Conservation (phyloP, 306 rosid genomes). For the Oemleria cerasiformis region DNA sequence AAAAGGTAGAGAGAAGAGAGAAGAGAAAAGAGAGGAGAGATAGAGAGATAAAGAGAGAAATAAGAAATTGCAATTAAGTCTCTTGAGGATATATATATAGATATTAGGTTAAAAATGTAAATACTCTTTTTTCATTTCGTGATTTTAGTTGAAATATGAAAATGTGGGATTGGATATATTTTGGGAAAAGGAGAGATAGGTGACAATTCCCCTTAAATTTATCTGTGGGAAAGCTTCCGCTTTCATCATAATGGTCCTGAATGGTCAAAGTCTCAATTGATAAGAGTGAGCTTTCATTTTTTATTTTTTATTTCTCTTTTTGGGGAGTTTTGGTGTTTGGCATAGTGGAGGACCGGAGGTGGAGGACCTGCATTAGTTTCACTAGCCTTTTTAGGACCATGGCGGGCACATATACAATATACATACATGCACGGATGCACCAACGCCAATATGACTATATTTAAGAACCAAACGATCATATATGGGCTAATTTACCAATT, state of each 20-base stretch:
- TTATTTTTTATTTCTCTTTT: background rate
- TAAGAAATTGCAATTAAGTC: no score
- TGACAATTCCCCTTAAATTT: no score
- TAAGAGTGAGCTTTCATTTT: background rate
- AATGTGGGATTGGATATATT: no score
- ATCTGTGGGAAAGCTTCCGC: background rate
- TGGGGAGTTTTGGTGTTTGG: background rate
- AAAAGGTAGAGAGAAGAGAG: no score
- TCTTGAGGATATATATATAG: no score
- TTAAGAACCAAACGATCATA: background rate
- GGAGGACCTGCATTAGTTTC: background rate
- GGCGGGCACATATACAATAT: background rate
- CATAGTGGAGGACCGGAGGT: background rate
- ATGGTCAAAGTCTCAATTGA: slow-evolving; percentile 29
- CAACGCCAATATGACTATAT: background rate
- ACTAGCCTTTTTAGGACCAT: background rate
- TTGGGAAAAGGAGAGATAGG: no score
- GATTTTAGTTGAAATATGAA: no score
- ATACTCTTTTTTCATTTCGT: no score
- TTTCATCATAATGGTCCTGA: background rate
- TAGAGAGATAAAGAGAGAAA: no score
- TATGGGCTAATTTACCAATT: background rate
- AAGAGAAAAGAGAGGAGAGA: no score
- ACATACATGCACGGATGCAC: background rate
- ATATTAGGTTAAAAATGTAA: no score